Evolutionary conservation across 2,329 filamentous ascomycete genomes (phyloP).

Genomic region (Rhytidhysteron rufulum): DNA sequence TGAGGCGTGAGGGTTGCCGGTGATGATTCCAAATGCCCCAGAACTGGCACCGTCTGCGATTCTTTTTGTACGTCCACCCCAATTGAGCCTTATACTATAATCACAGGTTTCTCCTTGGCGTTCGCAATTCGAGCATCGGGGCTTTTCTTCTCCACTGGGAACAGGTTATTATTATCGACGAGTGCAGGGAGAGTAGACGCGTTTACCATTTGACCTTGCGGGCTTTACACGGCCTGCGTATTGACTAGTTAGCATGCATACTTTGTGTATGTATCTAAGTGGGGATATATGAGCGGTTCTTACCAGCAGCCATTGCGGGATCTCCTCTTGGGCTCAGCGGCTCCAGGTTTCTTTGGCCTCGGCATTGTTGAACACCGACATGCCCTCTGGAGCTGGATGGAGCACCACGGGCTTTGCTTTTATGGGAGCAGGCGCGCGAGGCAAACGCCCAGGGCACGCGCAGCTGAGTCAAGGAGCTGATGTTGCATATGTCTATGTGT

Average conservation of each 20-base stretch:
- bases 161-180: slow-evolving; percentile 13
- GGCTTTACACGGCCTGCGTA: slow-evolving; percentile 68
- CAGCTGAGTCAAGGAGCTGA: not conserved
- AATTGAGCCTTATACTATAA: slow-evolving; percentile 77
- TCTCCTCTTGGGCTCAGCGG: slow-evolving; percentile 62
- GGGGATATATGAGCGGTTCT: slow-evolving; percentile 9
- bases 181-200: not conserved
- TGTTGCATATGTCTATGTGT: not conserved
- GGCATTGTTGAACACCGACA: slow-evolving; percentile 48
- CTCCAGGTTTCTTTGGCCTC: slow-evolving; percentile 61
- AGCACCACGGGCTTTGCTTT: not conserved
- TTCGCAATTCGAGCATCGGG: slow-evolving; percentile 68
- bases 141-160: slow-evolving; percentile 66
- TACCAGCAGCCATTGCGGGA: slow-evolving; percentile 68
- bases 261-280: not conserved
- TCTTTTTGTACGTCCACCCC: slow-evolving; percentile 68
- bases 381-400: not conserved
- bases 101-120: slow-evolving; percentile 71
- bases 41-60: slow-evolving; percentile 37
- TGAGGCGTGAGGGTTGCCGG: slow-evolving; percentile 26
- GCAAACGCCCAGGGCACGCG: not conserved
- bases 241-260: slow-evolving; percentile 13
- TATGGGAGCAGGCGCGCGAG: not conserved
- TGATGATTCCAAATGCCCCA: slow-evolving; percentile 18
- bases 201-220: slow-evolving; percentile 71